A percentile compares a stretch with the other conserved stretches of the same genome.
These are phyloP conservation scores for Suillus bovinus DNA, from an alignment of 768 basidiomycete genomes.

Conservation along the genomic window DNA sequence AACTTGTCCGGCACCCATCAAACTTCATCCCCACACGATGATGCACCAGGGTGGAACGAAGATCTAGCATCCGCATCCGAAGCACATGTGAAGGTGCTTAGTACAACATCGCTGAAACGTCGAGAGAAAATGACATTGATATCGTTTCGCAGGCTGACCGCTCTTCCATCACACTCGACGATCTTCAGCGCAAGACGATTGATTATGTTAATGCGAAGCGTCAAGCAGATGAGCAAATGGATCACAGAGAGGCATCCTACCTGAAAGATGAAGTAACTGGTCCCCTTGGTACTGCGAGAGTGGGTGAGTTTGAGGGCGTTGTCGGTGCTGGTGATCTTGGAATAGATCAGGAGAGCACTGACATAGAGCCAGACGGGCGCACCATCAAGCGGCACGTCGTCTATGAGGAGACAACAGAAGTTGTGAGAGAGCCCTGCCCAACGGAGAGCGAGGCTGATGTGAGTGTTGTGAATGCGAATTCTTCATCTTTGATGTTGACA, in stretches of 20 bases:
- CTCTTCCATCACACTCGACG: constrained; percentile 11
- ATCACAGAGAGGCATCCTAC: constrained; percentile 27
- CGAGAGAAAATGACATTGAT: background rate
- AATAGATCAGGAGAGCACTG: constrained; percentile 18
- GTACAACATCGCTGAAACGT: background rate
- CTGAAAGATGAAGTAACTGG: constrained; percentile 29
- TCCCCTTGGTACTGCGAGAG: constrained; percentile 27
- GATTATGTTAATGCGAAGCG: constrained; percentile 13
- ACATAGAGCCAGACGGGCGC: constrained; percentile 27
- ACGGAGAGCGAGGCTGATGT: constrained; percentile 19
- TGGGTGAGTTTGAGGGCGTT: constrained; percentile 33
- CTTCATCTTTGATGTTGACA: background rate
- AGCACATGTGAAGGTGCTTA: constrained; percentile 58
- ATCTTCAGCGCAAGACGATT: constrained; percentile 28
- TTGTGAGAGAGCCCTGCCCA: constrained; percentile 5
- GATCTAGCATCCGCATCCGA: constrained; percentile 62
- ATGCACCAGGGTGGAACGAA: constrained; percentile 76
- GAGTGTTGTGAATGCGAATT: constrained; percentile 1
- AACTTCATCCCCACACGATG: constrained; percentile 48
- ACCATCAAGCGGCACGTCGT: constrained; percentile 20
- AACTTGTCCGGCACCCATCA: constrained; percentile 45
- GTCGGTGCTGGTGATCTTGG: constrained; percentile 32
- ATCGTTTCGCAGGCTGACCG: constrained; percentile 26
- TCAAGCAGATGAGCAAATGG: constrained; percentile 18
- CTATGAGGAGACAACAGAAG: constrained; percentile 11